Evolutionary conservation across 345 rosid genomes (phyloP).

Genomic region (Murraya paniculata): DNA sequence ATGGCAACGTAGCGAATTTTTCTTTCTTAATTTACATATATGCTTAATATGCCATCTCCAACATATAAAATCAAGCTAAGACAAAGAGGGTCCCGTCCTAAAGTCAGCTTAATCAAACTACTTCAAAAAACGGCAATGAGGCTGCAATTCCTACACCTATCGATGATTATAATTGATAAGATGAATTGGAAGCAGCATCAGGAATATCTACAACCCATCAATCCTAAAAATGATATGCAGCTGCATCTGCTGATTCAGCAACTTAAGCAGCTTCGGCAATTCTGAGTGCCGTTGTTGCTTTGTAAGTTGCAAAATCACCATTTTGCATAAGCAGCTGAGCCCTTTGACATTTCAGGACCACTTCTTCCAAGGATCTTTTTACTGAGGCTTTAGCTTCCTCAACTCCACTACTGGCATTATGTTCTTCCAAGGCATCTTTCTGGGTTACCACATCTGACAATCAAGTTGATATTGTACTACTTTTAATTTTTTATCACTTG

Average conservation of each 20-base stretch:
- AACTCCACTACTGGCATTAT: slow-evolving; percentile 30
- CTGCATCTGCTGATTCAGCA: slow-evolving; percentile 31
- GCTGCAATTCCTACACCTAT: slow-evolving; percentile 12
- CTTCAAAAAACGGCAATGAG: slow-evolving; percentile 16
- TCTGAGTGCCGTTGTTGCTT: slow-evolving; percentile 56
- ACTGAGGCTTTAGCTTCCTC: slow-evolving; percentile 57
- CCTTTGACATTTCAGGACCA: slow-evolving; percentile 50
- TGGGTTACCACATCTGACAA: slow-evolving; percentile 42
- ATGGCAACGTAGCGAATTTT: neutral
- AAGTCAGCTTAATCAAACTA: neutral
- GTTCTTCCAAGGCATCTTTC: slow-evolving; percentile 48
- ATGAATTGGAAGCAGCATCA: neutral
- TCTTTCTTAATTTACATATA: neutral
- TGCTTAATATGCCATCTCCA: neutral
- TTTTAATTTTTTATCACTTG: neutral
- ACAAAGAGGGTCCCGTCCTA: neutral
- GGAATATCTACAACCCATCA: slow-evolving; percentile 11
- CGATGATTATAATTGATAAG: neutral
- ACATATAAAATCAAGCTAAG: neutral
- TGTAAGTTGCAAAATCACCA: slow-evolving; percentile 82
- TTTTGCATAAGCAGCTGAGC: slow-evolving; percentile 71
- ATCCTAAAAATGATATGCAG: slow-evolving; percentile 29
- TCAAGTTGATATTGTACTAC: neutral
- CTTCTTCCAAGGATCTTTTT: slow-evolving; percentile 36
- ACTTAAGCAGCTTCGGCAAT: slow-evolving; percentile 60